A percentile compares a stretch with the other conserved stretches of the same genome.
Conservation (phyloP, 2,329 filamentous ascomycete species). For the Ascochyta rabiei region DNA sequence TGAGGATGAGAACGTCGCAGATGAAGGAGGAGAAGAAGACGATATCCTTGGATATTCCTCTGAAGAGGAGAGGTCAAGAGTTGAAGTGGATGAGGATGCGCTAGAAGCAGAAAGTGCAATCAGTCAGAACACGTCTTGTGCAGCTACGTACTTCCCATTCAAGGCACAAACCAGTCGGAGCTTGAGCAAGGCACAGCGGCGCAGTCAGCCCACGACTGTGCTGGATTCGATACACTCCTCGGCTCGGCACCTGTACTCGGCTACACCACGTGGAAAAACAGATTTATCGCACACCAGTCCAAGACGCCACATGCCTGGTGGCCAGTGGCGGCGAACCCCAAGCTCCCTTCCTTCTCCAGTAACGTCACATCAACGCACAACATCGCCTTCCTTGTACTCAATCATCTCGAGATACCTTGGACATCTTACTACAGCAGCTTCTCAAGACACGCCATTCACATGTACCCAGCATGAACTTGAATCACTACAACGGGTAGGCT, state of each 20-base stretch:
- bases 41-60: not conserved
- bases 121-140: not conserved
- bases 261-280: slow-evolving; percentile 8
- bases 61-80: not conserved
- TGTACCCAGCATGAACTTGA: slow-evolving; percentile 27
- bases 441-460: slow-evolving; percentile 11
- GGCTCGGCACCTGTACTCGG: slow-evolving; percentile 28
- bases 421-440: slow-evolving; percentile 14
- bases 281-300: slow-evolving; percentile 24
- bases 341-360: not conserved
- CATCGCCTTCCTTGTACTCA: slow-evolving; percentile 28
- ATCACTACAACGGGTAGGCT: slow-evolving; percentile 26
- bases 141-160: slow-evolving; percentile 5
- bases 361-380: not conserved
- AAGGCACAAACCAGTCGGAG: slow-evolving; percentile 18
- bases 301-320: slow-evolving; percentile 1
- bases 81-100: not conserved
- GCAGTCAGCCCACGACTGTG: slow-evolving; percentile 28
- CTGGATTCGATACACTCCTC: slow-evolving; percentile 26
- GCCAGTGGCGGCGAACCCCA: not conserved
- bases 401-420: slow-evolving; percentile 38
- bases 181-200: slow-evolving; percentile 25
- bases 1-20: not conserved
- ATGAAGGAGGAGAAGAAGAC: not conserved
- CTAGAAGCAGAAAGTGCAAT: too few relatives aligned